phyloP scores from a whole-genome alignment of 768 basidiomycete genomes.

The Panus rudis region DNA sequence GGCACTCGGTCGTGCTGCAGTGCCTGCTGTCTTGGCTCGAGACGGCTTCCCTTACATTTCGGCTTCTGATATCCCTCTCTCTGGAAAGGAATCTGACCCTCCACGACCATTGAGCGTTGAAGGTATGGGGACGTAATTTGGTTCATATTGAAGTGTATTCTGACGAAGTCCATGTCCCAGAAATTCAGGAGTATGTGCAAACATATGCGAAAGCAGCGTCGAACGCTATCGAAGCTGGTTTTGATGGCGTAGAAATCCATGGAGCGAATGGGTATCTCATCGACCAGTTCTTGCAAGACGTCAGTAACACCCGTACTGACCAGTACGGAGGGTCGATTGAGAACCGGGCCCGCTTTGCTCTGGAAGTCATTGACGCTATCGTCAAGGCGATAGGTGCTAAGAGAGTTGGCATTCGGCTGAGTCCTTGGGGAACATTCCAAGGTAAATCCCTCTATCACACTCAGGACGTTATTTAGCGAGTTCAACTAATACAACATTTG shows the following conservation, averaged over 20 bases:
- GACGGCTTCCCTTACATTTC: slow-evolving; percentile 31
- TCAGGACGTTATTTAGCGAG: not conserved
- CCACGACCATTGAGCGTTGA: slow-evolving; percentile 20
- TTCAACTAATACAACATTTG: slow-evolving; percentile 7
- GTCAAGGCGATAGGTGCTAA: slow-evolving; percentile 33
- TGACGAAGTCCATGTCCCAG: slow-evolving; percentile 1
- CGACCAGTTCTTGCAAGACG: slow-evolving; percentile 35
- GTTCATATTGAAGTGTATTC: not conserved
- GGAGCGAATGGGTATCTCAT: slow-evolving; percentile 27
- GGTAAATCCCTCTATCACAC: slow-evolving; percentile 11
- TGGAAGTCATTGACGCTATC: slow-evolving; percentile 37
- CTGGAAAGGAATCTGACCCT: not conserved
- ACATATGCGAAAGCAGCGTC: slow-evolving; percentile 16
- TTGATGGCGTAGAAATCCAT: slow-evolving; percentile 39
- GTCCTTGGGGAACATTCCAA: slow-evolving; percentile 28
- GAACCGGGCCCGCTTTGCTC: slow-evolving; percentile 38
- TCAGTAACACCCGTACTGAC: slow-evolving; percentile 36
- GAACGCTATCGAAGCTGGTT: slow-evolving; percentile 32
- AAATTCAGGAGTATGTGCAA: slow-evolving; percentile 31
- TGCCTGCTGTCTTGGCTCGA: slow-evolving; percentile 26
- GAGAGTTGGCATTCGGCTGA: slow-evolving; percentile 32
- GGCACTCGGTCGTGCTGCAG: slow-evolving; percentile 44
- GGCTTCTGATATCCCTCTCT: slow-evolving; percentile 24
- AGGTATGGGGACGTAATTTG: slow-evolving; percentile 5
- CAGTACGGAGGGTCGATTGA: slow-evolving; percentile 44